phyloP scores from a whole-genome alignment of 768 basidiomycete genomes.

The Tephrocybe sp. region DNA sequence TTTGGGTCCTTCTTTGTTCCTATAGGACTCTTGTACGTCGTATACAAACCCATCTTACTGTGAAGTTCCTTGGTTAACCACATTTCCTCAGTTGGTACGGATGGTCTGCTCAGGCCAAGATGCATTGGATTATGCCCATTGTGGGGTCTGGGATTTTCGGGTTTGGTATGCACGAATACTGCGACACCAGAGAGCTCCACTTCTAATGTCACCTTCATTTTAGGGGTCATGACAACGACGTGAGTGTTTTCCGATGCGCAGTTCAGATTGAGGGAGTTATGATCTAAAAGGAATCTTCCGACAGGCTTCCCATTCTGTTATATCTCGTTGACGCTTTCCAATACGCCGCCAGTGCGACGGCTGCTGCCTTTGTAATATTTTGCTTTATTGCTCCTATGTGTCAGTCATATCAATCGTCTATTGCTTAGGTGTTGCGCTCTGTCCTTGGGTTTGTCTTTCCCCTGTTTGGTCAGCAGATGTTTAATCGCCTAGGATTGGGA shows the following conservation, averaged over 20 bases:
- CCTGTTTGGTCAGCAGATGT: slow-evolving; percentile 58
- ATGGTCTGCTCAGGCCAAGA: slow-evolving; percentile 65
- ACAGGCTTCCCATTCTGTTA: slow-evolving; percentile 61
- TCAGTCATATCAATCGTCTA: neutral
- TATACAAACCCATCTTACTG: slow-evolving; percentile 10
- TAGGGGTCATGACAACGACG: slow-evolving; percentile 57
- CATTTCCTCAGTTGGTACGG: slow-evolving; percentile 59
- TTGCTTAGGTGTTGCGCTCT: slow-evolving; percentile 39
- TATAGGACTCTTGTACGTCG: slow-evolving; percentile 60
- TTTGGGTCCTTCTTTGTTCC: slow-evolving; percentile 69
- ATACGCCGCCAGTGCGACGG: slow-evolving; percentile 66
- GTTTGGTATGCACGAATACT: slow-evolving; percentile 35
- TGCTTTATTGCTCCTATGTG: neutral
- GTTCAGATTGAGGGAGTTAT: slow-evolving; percentile 1
- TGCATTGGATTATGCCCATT: slow-evolving; percentile 80
- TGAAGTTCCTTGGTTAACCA: neutral
- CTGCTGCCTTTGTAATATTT: slow-evolving; percentile 53
- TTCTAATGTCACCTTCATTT: neutral
- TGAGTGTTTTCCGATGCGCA: slow-evolving; percentile 25
- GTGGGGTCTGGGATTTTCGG: slow-evolving; percentile 57
- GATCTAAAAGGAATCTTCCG: neutral
- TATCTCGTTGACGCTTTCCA: slow-evolving; percentile 71
- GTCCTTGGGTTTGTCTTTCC: slow-evolving; percentile 46
- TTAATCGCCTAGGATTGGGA: slow-evolving; percentile 54
- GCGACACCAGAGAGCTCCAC: neutral